Conservation (phyloP, 169 alveolate species). For the Plasmodium coatneyi region DNA sequence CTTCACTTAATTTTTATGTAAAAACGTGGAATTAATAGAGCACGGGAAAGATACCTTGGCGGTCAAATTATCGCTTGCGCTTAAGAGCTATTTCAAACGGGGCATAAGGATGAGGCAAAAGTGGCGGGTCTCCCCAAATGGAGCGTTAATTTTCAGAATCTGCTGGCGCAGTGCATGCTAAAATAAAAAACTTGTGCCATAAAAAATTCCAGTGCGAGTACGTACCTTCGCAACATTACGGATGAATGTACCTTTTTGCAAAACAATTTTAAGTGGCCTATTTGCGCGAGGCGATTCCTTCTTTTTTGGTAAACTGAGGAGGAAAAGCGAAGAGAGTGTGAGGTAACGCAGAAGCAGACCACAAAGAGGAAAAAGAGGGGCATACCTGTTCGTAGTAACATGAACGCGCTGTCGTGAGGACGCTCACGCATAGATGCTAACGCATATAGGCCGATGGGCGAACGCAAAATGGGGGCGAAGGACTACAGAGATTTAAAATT, state of each 20-base stretch:
- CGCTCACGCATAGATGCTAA: background rate
- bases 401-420: background rate
- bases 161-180: background rate
- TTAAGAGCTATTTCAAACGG: background rate
- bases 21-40: background rate
- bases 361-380: background rate
- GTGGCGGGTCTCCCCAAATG: background rate
- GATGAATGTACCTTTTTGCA: background rate
- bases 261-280: background rate
- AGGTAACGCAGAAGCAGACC: background rate
- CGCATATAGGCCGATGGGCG: background rate
- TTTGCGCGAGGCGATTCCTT: background rate
- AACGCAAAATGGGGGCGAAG: constrained; percentile 37
- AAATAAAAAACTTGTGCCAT: background rate
- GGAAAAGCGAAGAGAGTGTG: background rate
- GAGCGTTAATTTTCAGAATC: background rate
- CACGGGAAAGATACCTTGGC: background rate
- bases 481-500: constrained; percentile 60
- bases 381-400: background rate
- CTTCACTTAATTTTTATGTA: background rate
- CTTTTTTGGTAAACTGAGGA: background rate
- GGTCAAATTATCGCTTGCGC: background rate
- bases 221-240: background rate
- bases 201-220: background rate
- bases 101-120: background rate